Evolutionary conservation across 2,329 filamentous ascomycete species (phyloP).

Genomic region (Cadophora malorum): DNA sequence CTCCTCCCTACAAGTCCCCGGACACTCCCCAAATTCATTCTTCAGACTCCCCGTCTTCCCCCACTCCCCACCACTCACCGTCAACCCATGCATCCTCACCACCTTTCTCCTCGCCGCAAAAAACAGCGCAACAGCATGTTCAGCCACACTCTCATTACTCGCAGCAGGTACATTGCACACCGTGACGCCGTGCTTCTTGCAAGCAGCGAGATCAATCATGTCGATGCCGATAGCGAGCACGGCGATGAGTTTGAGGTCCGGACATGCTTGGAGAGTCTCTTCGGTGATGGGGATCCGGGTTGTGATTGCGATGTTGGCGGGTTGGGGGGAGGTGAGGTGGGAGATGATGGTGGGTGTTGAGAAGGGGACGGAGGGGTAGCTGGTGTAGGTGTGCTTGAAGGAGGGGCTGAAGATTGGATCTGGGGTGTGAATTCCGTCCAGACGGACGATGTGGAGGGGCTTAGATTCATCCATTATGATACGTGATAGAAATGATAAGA

Average conservation of each 20-base stretch:
- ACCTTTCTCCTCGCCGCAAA: constrained; percentile 49
- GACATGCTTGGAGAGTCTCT: constrained; percentile 41
- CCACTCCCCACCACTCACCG: constrained; percentile 38
- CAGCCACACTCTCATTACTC: constrained; percentile 47
- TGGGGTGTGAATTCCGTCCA: constrained; percentile 34
- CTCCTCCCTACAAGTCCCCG: constrained; percentile 38
- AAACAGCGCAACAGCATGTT: constrained; percentile 42
- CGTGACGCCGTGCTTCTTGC: constrained; percentile 44
- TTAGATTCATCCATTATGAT: constrained; percentile 18
- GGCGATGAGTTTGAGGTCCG: constrained; percentile 46
- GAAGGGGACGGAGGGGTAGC: constrained; percentile 27
- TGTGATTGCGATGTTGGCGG: constrained; percentile 46
- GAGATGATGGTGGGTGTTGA: constrained; percentile 38
- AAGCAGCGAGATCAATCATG: constrained; percentile 47
- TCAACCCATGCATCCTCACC: constrained; percentile 43
- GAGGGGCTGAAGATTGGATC: constrained; percentile 32
- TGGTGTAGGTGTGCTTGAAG: constrained; percentile 36
- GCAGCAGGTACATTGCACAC: constrained; percentile 49
- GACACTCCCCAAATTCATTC: constrained; percentile 35
- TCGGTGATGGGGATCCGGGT: constrained; percentile 45
- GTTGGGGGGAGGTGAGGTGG: constrained; percentile 13
- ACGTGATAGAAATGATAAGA: background rate
- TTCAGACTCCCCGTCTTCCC: constrained; percentile 36
- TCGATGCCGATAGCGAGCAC: constrained; percentile 49
- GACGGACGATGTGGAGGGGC: constrained; percentile 35